Conservation (phyloP, 208 protist genomes). For the Leishmania guyanensis region DNA sequence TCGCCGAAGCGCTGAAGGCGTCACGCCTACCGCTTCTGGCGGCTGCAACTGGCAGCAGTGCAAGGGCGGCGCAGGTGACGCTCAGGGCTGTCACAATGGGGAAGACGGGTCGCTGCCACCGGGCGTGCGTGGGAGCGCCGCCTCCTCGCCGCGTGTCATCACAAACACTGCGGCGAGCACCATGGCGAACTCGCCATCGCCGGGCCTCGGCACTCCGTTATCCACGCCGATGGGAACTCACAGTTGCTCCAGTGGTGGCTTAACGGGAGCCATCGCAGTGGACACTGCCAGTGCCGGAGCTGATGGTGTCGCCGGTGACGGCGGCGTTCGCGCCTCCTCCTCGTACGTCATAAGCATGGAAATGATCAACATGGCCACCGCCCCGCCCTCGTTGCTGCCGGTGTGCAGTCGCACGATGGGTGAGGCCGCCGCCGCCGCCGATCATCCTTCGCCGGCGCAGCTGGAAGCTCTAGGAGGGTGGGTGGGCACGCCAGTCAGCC, state of each 20-base stretch:
- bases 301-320: neutral
- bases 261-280: neutral
- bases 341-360: constrained; percentile 12
- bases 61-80: neutral
- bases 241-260: neutral
- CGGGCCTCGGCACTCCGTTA: constrained; percentile 7
- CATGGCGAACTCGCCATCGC: constrained; percentile 3
- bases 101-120: neutral
- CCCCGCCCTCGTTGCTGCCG: constrained; percentile 18
- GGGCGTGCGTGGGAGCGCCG: neutral
- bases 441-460: constrained; percentile 1
- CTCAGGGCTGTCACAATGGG: neutral
- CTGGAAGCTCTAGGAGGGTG: constrained; percentile 8
- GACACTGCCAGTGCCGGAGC: neutral
- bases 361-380: neutral
- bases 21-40: neutral
- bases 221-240: neutral
- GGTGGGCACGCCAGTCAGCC: constrained; percentile 2
- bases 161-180: neutral
- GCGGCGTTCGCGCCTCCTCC: constrained; percentile 7
- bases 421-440: constrained; percentile 6
- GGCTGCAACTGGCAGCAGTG: neutral
- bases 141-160: neutral
- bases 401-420: constrained; percentile 21
- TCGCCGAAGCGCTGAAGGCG: neutral